A percentile compares a stretch with the other conserved stretches of the same genome.
phyloP scores from a whole-genome alignment of 768 basidiomycete genomes.

The Clitopilus hobsonii region DNA sequence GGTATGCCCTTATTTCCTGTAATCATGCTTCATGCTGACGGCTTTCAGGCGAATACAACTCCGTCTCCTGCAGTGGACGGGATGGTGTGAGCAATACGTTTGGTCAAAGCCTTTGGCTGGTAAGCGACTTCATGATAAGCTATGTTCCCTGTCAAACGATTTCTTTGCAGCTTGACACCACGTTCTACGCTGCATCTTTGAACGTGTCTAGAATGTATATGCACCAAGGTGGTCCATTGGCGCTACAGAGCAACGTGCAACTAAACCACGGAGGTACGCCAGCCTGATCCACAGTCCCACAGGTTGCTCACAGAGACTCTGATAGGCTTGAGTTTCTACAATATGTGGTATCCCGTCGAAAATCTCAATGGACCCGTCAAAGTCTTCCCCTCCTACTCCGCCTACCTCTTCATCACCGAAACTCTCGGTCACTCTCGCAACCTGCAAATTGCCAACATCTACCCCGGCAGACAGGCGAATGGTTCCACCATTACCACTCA shows the following conservation, averaged over 20 bases:
- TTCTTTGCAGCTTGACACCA: constrained; percentile 33
- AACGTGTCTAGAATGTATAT: constrained; percentile 50
- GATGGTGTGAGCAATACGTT: constrained; percentile 49
- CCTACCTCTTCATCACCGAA: constrained; percentile 49
- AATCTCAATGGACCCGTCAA: constrained; percentile 43
- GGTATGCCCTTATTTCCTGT: constrained; percentile 21
- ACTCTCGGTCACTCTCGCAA: constrained; percentile 39
- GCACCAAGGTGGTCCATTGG: constrained; percentile 52
- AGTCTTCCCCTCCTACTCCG: constrained; percentile 49
- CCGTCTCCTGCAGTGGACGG: constrained; percentile 48
- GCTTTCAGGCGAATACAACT: constrained; percentile 50
- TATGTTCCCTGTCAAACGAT: background rate
- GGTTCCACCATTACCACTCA: constrained; percentile 50
- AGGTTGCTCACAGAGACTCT: background rate
- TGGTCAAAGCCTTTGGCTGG: constrained; percentile 51
- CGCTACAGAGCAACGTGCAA: constrained; percentile 44
- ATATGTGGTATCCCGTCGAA: constrained; percentile 47
- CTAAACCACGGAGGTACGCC: constrained; percentile 41
- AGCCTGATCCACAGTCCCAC: background rate
- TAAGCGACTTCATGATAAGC: constrained; percentile 9
- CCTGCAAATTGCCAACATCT: constrained; percentile 43
- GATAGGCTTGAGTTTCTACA: constrained; percentile 37
- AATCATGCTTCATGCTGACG: background rate
- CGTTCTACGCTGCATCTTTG: constrained; percentile 42
- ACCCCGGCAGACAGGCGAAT: constrained; percentile 45